Evolutionary conservation across 2,329 filamentous ascomycete genomes (phyloP).

Genomic region (Talaromyces rugulosus): DNA sequence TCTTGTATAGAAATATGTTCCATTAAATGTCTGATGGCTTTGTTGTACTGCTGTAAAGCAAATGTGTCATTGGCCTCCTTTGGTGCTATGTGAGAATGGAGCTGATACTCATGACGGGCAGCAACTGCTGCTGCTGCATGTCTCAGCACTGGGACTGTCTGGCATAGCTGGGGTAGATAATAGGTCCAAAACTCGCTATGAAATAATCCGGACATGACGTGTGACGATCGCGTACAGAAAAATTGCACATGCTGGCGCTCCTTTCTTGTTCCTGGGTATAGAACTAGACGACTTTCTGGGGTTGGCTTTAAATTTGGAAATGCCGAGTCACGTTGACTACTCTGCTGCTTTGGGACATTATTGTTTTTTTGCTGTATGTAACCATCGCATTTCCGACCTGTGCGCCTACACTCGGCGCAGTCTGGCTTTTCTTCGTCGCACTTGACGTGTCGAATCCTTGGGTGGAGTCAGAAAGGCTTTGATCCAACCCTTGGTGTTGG

Average conservation of each 20-base stretch:
- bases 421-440: constrained; percentile 26
- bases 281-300: constrained; percentile 3
- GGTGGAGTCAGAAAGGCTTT: background rate
- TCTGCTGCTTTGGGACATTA: background rate
- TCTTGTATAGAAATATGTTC: constrained; percentile 10
- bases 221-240: constrained; percentile 39
- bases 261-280: constrained; percentile 22
- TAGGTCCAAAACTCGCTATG: constrained; percentile 27
- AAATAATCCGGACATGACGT: constrained; percentile 42
- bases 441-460: constrained; percentile 22
- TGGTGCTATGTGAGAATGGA: constrained; percentile 1
- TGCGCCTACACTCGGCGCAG: constrained; percentile 13
- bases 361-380: constrained; percentile 31
- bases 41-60: constrained; percentile 46
- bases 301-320: background rate
- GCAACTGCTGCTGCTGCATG: constrained; percentile 51
- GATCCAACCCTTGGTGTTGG: background rate
- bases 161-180: constrained; percentile 44
- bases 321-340: background rate
- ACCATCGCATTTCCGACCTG: constrained; percentile 38
- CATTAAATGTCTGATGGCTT: constrained; percentile 42
- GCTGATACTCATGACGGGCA: constrained; percentile 40
- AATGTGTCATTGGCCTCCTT: constrained; percentile 25
- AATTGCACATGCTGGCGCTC: constrained; percentile 37
- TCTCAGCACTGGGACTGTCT: constrained; percentile 44